Percentiles rank a stretch among this genome's conserved stretches.
Evolutionary conservation across 1,139 yeast genomes (phyloP).

Genomic region (Yamadazyma jaroonii): DNA sequence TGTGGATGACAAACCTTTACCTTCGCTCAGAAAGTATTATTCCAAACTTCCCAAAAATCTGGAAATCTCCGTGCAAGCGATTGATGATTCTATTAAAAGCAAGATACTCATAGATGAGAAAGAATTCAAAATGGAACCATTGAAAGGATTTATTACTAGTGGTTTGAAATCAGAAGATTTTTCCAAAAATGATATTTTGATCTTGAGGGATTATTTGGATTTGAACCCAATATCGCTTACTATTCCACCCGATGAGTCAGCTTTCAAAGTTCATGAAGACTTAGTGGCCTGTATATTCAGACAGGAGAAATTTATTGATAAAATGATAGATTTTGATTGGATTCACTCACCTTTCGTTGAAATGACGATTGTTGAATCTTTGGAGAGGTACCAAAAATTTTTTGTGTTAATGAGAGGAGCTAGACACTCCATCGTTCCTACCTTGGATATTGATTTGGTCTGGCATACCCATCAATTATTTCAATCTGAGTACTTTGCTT

Average conservation of each 20-base stretch:
- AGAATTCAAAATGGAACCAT: background rate
- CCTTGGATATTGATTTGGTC: slow-evolving; percentile 37
- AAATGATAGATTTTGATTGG: slow-evolving; percentile 31
- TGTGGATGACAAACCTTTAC: background rate
- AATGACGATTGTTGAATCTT: slow-evolving; percentile 19
- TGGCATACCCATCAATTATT: slow-evolving; percentile 43
- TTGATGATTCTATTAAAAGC: background rate
- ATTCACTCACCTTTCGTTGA: slow-evolving; percentile 21
- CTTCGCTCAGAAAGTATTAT: background rate
- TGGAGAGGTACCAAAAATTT: slow-evolving; percentile 25
- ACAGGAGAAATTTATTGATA: slow-evolving; percentile 30
- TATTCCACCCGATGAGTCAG: slow-evolving; percentile 17
- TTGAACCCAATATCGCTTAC: slow-evolving; percentile 14
- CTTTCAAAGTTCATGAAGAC: slow-evolving; percentile 14
- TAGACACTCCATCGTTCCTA: slow-evolving; percentile 27
- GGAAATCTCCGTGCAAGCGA: too few relatives aligned
- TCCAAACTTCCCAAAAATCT: too few relatives aligned
- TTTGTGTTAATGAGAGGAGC: slow-evolving; percentile 14
- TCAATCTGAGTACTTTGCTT: slow-evolving; percentile 20
- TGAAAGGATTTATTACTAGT: background rate
- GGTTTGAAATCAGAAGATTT: background rate
- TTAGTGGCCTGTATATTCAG: slow-evolving; percentile 34
- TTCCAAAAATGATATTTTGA: slow-evolving; percentile 7
- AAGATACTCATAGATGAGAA: background rate
- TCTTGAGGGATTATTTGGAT: slow-evolving; percentile 9